Evolutionary conservation across 371 early-diverging fungal species (phyloP).

Genomic region (Saksenaea vasiformis): DNA sequence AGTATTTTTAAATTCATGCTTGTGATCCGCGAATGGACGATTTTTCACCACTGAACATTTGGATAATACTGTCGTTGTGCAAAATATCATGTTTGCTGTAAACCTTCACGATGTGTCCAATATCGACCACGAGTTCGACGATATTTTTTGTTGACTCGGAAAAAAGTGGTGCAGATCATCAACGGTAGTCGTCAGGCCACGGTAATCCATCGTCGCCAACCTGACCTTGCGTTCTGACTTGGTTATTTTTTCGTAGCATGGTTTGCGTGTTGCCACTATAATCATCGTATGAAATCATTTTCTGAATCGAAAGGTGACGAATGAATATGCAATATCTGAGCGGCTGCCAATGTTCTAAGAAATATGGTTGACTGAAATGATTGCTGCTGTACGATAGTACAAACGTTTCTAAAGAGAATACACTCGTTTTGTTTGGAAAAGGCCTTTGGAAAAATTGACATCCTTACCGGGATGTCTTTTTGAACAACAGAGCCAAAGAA

Average conservation of each 20-base stretch:
- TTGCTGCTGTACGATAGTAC: too few species aligned
- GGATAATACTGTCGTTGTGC: not conserved
- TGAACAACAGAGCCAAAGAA: too few species aligned
- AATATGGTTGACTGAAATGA: too few species aligned
- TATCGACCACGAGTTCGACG: not conserved
- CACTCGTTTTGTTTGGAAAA: too few species aligned
- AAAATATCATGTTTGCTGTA: conserved; percentile 1
- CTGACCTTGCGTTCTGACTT: not conserved
- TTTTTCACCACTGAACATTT: not conserved
- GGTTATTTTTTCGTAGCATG: not conserved
- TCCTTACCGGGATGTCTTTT: too few species aligned
- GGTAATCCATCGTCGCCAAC: not conserved
- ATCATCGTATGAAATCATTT: not conserved
- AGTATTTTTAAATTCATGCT: too few species aligned
- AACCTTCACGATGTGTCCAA: not conserved
- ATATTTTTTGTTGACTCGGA: not conserved
- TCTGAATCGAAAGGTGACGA: not conserved
- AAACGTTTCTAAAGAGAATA: too few species aligned
- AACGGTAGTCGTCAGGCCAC: not conserved
- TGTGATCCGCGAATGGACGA: not conserved
- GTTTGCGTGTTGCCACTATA: not conserved
- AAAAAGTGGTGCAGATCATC: not conserved
- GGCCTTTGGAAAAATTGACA: too few species aligned
- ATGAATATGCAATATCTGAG: too few species aligned
- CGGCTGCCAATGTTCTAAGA: too few species aligned